These are phyloP conservation scores for Setomelanomma holmii DNA, from an alignment of 2,329 filamentous ascomycete genomes.

Conservation along the genomic window DNA sequence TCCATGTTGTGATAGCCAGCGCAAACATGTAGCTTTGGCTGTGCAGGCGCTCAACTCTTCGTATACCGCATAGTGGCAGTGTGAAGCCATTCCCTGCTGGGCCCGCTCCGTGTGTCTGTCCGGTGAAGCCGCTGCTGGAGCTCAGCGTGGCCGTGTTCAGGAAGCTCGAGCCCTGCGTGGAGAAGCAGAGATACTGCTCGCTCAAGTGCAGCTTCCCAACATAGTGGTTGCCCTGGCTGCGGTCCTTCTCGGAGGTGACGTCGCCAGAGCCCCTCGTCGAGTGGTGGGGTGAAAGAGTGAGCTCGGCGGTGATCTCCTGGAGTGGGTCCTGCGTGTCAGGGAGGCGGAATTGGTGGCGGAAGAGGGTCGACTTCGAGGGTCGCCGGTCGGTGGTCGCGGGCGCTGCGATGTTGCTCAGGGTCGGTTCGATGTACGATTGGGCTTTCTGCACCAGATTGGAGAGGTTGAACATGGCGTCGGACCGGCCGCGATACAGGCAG, in stretches of 20 bases:
- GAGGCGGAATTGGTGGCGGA: constrained; percentile 95
- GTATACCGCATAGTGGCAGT: constrained; percentile 87
- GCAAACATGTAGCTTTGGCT: constrained; percentile 93
- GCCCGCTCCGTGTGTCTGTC: constrained; percentile 89
- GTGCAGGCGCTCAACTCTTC: constrained; percentile 89
- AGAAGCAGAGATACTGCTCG: constrained; percentile 96
- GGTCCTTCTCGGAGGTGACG: constrained; percentile 64
- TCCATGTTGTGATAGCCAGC: constrained; percentile 94
- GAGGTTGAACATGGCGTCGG: constrained; percentile 57
- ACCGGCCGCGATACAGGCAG: constrained; percentile 15
- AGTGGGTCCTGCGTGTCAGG: constrained; percentile 90
- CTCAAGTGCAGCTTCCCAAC: constrained; percentile 91
- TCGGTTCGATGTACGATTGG: constrained; percentile 91
- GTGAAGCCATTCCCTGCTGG: constrained; percentile 96
- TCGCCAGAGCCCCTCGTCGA: constrained; percentile 53
- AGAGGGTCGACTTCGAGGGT: constrained; percentile 89
- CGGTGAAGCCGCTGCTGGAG: constrained; percentile 84
- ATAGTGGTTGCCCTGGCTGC: constrained; percentile 82
- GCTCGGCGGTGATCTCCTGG: constrained; percentile 95
- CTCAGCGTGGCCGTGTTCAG: constrained; percentile 78
- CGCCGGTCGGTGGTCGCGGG: constrained; percentile 74
- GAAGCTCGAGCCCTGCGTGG: constrained; percentile 90
- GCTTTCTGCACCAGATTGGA: constrained; percentile 92
- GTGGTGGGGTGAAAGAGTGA: constrained; percentile 79
- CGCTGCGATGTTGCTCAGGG: constrained; percentile 68